Percentiles rank a stretch among this genome's conserved stretches.
Evolutionary conservation across 257 asterid species (phyloP).

Genomic region (Gentiana straminea): DNA sequence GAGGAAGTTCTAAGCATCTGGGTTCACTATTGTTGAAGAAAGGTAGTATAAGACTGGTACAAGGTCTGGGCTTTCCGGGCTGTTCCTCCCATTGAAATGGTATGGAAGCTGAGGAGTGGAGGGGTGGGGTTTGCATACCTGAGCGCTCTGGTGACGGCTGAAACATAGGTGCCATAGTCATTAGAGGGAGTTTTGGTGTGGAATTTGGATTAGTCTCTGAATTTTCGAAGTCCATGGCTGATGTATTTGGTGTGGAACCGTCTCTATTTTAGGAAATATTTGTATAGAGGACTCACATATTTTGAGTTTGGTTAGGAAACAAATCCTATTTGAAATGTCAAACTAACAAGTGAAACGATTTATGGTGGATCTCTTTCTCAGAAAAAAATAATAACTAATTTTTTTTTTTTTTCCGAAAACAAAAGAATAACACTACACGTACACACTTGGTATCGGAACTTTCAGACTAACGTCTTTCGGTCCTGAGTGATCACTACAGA

Average conservation of each 20-base stretch:
- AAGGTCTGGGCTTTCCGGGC: constrained; percentile 73
- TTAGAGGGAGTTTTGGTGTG: constrained; percentile 33
- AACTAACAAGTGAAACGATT: too few relatives aligned
- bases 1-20: constrained; percentile 52
- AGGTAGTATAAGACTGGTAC: constrained; percentile 19
- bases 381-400: too few relatives aligned
- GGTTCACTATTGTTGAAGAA: constrained; percentile 11
- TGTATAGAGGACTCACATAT: too few relatives aligned
- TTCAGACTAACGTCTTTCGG: too few relatives aligned
- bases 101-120: constrained; percentile 39
- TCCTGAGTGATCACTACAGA: too few relatives aligned
- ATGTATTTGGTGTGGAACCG: not conserved
- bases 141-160: constrained; percentile 39
- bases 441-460: too few relatives aligned
- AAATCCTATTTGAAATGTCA: too few relatives aligned
- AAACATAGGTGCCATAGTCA: constrained; percentile 10
- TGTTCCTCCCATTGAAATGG: constrained; percentile 81
- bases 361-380: too few relatives aligned
- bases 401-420: too few relatives aligned
- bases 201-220: constrained; percentile 6
- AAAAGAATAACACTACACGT: too few relatives aligned
- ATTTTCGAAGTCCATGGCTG: constrained; percentile 21
- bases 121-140: constrained; percentile 45
- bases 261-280: too few relatives aligned
- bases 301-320: too few relatives aligned